Evolutionary conservation across 2,329 filamentous ascomycete genomes (phyloP).

Genomic region (Cladosporium sp.): DNA sequence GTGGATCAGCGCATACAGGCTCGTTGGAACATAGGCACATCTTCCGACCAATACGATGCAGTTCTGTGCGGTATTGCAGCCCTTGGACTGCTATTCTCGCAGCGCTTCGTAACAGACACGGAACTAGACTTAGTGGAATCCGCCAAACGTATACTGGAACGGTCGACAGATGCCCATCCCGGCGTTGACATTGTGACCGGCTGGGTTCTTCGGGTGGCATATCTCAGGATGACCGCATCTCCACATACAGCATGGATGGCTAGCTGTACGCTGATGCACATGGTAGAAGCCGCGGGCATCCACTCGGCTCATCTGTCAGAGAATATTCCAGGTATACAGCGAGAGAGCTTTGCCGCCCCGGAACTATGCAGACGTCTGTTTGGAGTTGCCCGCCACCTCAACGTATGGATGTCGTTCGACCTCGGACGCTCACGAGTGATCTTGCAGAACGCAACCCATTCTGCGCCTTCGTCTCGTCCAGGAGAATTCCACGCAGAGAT

Average conservation of each 20-base stretch:
- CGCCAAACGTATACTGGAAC: conserved; percentile 46
- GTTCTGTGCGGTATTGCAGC: conserved; percentile 56
- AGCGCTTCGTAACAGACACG: conserved; percentile 36
- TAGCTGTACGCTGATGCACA: conserved; percentile 56
- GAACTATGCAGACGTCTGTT: conserved; percentile 28
- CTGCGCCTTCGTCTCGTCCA: conserved; percentile 37
- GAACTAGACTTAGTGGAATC: conserved; percentile 51
- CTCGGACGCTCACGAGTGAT: conserved; percentile 53
- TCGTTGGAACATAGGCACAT: conserved; percentile 36
- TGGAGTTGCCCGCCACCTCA: conserved; percentile 55
- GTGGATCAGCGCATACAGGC: conserved; percentile 35
- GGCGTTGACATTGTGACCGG: conserved; percentile 42
- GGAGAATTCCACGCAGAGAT: conserved; percentile 48
- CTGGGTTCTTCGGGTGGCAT: conserved; percentile 54
- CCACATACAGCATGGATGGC: conserved; percentile 57
- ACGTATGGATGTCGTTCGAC: conserved; percentile 59
- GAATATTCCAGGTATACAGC: conserved; percentile 18
- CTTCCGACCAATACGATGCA: conserved; percentile 41
- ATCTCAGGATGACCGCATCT: conserved; percentile 52
- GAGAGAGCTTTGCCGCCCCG: conserved; percentile 16
- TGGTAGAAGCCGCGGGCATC: conserved; percentile 53
- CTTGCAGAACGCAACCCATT: conserved; percentile 45
- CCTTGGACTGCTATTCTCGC: conserved; percentile 52
- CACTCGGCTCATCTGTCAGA: conserved; percentile 36
- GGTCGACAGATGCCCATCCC: conserved; percentile 30